A percentile compares a stretch with the other conserved stretches of the same genome.
Evolutionary conservation across 2,329 filamentous ascomycete species (phyloP).

Genomic region (Rutstroemia sp.): DNA sequence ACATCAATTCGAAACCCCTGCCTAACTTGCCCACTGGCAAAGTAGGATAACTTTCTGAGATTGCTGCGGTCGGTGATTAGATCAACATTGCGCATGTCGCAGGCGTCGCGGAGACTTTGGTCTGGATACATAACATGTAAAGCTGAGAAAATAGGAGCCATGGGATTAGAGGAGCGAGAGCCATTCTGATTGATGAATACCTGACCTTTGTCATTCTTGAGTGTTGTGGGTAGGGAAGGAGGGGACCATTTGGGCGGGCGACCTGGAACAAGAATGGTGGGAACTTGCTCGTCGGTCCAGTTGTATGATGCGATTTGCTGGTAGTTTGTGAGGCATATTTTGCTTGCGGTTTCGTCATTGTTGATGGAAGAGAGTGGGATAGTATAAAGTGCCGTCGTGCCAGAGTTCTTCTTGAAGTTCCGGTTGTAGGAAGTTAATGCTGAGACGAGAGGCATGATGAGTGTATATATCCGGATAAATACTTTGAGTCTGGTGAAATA

Average conservation of each 20-base stretch:
- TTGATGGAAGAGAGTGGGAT: background rate
- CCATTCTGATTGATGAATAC: too few relatives aligned
- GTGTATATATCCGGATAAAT: too few relatives aligned
- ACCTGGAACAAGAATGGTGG: slow-evolving; percentile 20
- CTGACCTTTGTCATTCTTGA: too few relatives aligned
- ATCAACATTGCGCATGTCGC: slow-evolving; percentile 10
- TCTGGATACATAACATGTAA: slow-evolving; percentile 16
- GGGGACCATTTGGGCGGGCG: slow-evolving; percentile 12
- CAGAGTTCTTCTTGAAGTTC: too few relatives aligned
- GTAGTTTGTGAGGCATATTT: slow-evolving; percentile 6
- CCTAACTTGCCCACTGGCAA: slow-evolving; percentile 19
- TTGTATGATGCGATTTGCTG: slow-evolving; percentile 21
- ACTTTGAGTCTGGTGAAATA: too few relatives aligned
- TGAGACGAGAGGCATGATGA: too few relatives aligned
- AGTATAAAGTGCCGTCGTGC: background rate
- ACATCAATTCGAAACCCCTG: slow-evolving; percentile 30
- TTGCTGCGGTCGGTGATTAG: slow-evolving; percentile 28
- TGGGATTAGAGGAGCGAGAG: background rate
- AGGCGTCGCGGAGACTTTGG: slow-evolving; percentile 15
- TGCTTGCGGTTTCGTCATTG: background rate
- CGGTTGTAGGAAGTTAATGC: too few relatives aligned
- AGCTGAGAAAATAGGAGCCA: slow-evolving; percentile 25
- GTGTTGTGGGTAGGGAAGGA: slow-evolving; percentile 15
- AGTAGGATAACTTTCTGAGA: slow-evolving; percentile 26
- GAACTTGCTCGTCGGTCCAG: slow-evolving; percentile 13